Evolutionary conservation across 2,329 filamentous ascomycete species (phyloP), one percentile per base, ranked within the genome.

Genomic region (Ophioceras dolichostomum): DNA sequence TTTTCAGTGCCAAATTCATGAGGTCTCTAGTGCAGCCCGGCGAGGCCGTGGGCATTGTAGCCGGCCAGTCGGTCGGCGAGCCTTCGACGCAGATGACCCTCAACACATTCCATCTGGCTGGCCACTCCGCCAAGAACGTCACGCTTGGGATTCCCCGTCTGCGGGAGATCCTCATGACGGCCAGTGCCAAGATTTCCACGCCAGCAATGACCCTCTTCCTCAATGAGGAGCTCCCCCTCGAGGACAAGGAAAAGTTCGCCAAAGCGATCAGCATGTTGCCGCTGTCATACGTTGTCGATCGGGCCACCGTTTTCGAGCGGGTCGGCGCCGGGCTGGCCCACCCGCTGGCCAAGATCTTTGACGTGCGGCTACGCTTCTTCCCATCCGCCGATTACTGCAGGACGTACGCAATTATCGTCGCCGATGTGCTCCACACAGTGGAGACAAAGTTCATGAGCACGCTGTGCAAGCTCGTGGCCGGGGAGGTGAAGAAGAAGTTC

Each of bases 31-130:
- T 95, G 18, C 89, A 98, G 50, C 86, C 91, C 20, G 91, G 91
- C 32, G 93, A 98, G 63, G 89, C 91, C 19, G 88, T 98, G 19
- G 91, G 91, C 47, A 93, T 98, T 44, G 85, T 98, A 41, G 93
- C 93, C 36, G 88, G 88, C 9, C 91, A 98, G 60, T 96, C 89
- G 22, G 79, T 98, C 30, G 91, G 91, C 54, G 93, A 98, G 55
- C 91, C 93, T 8, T 95, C 88, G 3, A 98, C 91, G 10, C 91
- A 98, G 59, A 98, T 98, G 93, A 98, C 93, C 7, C 67, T 98
- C 39, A 98, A 98, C 63, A 98, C 93, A 20, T 98, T 98, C 75
- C 91, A 98, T 73, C 84, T 98, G 74, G 91, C 91, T 59, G 91
- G 91, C 53, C 89, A 96, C 67, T 88, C 91, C 16, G 82, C 91